Percentiles rank a stretch among this genome's conserved stretches.
Evolutionary conservation across 75 land plant species (phyloP).

Genomic region (Chamaecyparis obtusa): DNA sequence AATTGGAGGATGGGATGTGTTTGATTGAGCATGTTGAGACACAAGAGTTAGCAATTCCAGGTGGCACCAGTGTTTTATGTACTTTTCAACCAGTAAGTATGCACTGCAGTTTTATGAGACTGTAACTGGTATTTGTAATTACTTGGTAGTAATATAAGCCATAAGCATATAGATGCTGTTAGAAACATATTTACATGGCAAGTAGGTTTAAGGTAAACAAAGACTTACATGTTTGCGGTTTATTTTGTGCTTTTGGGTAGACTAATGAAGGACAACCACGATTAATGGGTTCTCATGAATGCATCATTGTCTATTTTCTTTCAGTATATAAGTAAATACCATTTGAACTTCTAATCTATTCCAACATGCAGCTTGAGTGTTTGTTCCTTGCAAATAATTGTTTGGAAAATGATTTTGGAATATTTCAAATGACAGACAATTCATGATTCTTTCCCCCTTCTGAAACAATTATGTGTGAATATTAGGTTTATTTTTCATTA

Average conservation of each 20-base stretch:
- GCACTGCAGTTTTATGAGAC: background rate
- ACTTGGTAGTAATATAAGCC: background rate
- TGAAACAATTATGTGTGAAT: background rate
- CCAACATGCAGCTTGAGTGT: background rate
- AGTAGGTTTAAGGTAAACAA: slow-evolving; percentile 3
- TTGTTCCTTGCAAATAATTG: background rate
- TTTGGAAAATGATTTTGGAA: background rate
- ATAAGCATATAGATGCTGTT: background rate
- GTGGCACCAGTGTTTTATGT: slow-evolving; percentile 43
- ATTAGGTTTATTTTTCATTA: background rate
- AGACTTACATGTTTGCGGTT: background rate
- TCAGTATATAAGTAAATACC: background rate
- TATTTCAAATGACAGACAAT: background rate
- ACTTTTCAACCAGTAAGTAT: slow-evolving; percentile 76
- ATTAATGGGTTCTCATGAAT: background rate
- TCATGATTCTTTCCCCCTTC: background rate
- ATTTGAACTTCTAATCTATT: too few relatives aligned
- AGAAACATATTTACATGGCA: background rate
- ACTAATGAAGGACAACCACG: background rate
- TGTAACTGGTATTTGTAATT: background rate
- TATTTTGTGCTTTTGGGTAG: background rate
- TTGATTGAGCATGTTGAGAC: slow-evolving; percentile 71
- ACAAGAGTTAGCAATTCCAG: slow-evolving; percentile 53
- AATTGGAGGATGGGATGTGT: slow-evolving; percentile 53
- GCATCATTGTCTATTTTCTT: background rate